phyloP scores from a whole-genome alignment of 257 asterid genomes.

The Scutellaria galericulata region DNA sequence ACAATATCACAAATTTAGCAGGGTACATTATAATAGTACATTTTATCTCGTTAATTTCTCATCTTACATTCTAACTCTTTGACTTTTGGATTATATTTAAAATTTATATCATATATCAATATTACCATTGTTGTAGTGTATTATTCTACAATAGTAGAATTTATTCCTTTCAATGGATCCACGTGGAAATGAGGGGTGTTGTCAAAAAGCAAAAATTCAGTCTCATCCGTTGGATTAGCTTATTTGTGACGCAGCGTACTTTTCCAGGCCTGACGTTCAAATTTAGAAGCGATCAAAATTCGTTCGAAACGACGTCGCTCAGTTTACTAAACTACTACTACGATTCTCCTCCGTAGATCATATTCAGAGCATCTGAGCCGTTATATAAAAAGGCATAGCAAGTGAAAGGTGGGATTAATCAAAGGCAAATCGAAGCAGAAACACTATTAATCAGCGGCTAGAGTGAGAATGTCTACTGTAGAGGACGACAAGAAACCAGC shows the following conservation, averaged over 20 bases:
- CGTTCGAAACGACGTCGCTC: constrained; percentile 1
- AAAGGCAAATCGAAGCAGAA: not conserved
- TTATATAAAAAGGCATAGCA: not conserved
- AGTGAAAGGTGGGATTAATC: not conserved
- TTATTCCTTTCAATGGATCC: too few species aligned
- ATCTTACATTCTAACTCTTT: too few species aligned
- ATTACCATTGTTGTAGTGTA: too few species aligned
- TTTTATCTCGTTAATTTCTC: too few species aligned
- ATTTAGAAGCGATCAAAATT: too few species aligned
- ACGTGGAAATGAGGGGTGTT: not conserved
- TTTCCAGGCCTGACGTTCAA: not conserved
- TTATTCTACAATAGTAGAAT: too few species aligned
- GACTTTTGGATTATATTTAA: too few species aligned
- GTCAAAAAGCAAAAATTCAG: not conserved
- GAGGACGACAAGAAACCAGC: constrained; percentile 61
- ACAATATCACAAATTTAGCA: too few species aligned
- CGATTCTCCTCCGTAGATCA: not conserved
- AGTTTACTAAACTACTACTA: too few species aligned
- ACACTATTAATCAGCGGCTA: constrained; percentile 18
- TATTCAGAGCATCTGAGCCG: constrained; percentile 17
- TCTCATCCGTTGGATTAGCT: not conserved
- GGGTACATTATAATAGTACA: too few species aligned
- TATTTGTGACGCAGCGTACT: constrained; percentile 18
- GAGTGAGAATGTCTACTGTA: constrained; percentile 38
- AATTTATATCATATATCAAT: too few species aligned